Evolutionary conservation across 2,329 filamentous ascomycete species (phyloP).

Genomic region (Diaporthe vexans): DNA sequence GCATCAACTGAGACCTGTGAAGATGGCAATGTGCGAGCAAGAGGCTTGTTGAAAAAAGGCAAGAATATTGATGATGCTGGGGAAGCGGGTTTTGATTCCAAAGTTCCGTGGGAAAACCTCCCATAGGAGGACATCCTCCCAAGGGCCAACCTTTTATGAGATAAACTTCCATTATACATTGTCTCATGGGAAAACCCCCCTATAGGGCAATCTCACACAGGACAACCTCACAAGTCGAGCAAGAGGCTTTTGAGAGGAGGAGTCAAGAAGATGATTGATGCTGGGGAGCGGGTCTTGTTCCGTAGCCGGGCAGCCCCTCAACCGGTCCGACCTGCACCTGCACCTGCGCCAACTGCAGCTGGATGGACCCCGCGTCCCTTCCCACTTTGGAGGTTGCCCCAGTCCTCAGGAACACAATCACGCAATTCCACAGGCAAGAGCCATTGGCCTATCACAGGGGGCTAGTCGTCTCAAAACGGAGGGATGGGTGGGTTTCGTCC

Average conservation of each 20-base stretch:
- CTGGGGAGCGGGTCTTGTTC: not conserved
- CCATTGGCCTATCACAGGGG: constrained; percentile 38
- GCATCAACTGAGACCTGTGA: not conserved
- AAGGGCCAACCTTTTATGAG: no score
- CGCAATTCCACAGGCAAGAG: constrained; percentile 26
- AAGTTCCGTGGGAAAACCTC: no score
- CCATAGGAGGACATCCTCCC: no score
- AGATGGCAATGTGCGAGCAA: not conserved
- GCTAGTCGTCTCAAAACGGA: not conserved
- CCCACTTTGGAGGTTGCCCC: constrained; percentile 7
- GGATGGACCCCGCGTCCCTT: not conserved
- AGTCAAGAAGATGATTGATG: not conserved
- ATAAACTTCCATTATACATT: no score
- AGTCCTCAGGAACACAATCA: constrained; percentile 31
- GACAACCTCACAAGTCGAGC: no score
- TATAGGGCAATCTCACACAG: no score
- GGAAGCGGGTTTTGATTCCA: not conserved
- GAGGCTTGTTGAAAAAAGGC: not conserved
- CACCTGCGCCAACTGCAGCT: not conserved
- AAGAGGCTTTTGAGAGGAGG: no score
- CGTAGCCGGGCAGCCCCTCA: not conserved
- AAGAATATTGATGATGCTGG: not conserved
- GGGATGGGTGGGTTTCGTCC: constrained; percentile 12
- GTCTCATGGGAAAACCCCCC: no score
- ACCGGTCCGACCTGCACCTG: not conserved